Percentiles rank a stretch among this genome's conserved stretches.
phyloP scores from a whole-genome alignment of 2,329 filamentous ascomycete genomes.

The Acephala macrosclerotiorum region DNA sequence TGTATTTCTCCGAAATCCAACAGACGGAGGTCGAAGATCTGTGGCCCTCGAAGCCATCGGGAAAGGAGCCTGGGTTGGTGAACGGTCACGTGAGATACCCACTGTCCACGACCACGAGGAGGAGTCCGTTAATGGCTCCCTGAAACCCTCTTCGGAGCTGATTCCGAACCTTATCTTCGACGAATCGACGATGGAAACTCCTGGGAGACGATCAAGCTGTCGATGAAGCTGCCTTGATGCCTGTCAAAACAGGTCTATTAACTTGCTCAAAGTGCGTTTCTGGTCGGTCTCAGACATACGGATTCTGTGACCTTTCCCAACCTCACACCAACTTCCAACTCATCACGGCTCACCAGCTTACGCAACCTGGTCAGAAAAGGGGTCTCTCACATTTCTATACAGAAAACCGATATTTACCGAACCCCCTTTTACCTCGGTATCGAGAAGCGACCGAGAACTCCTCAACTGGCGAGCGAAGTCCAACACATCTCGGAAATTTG shows the following conservation, averaged over 20 bases:
- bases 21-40: slow-evolving; percentile 8
- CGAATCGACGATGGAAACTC: not conserved
- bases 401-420: slow-evolving; percentile 17
- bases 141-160: too few relatives aligned
- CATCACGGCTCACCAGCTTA: slow-evolving; percentile 1
- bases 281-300: not conserved
- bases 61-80: not conserved
- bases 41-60: not conserved
- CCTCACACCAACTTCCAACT: slow-evolving; percentile 6
- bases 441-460: slow-evolving; percentile 8
- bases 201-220: not conserved
- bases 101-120: too few relatives aligned
- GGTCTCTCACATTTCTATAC: not conserved
- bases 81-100: not conserved
- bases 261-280: not conserved
- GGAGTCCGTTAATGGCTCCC: too few relatives aligned
- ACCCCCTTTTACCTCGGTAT: slow-evolving; percentile 15
- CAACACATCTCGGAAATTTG: slow-evolving; percentile 19
- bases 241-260: not conserved
- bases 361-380: slow-evolving; percentile 10
- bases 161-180: too few relatives aligned
- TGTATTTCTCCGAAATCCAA: slow-evolving; percentile 1
- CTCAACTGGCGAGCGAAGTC: not conserved
- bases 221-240: not conserved
- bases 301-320: not conserved